Base-by-base conservation (phyloP, 805 yeast species). In the Metschnikowia similis region DNA sequence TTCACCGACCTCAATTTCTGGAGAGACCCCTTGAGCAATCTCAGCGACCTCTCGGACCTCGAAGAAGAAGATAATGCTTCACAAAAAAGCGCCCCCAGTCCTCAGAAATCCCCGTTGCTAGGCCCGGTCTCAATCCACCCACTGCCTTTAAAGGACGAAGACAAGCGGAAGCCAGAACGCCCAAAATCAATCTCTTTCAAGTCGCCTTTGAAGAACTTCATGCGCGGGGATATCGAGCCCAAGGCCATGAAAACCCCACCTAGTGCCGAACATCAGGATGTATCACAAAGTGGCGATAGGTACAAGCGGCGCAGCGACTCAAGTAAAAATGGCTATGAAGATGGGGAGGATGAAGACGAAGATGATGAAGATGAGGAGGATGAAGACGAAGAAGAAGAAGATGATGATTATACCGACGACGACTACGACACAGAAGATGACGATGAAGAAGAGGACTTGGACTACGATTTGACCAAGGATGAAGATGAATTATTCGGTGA, bases 1-100 rank as follows among this genome's bases (percentile, higher is more conserved):
- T 94, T 74, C 65, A 87, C 89, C 7, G 99, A 94, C 67, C 87
- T 87, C 40, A 91, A 87, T 62, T 94, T 79, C 65, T 94, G 99
- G 99, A 74, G 96, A 55, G 92, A 84, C 47, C 95, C 96, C 1
- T 60, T 91, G 27, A 69, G 78, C 4, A 82, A 83, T 52, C 60
- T 86, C 26, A 79, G 80, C 50, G 87, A 83, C 49, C 69, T 81
- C 40, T 77, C 83, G 42, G 88, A 82, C 48, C 62, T 72, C 11
- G 81, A 79, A 52, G 63, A 73, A 50, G 58, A 55, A 28, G 67
- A 64, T 17, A 55, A 42, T 16, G 66, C 60, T n/a, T 36, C 42
- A 3, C 41, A 35, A 9, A 38, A 40, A 10, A 30, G 35, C 8
- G 49, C 45, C 32, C 45, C 56, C 13, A 28, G 43, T 3, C 52